Evolutionary conservation across 768 basidiomycete genomes (phyloP), one percentile per base, ranked within the genome.

Genomic region (Suillus plorans): DNA sequence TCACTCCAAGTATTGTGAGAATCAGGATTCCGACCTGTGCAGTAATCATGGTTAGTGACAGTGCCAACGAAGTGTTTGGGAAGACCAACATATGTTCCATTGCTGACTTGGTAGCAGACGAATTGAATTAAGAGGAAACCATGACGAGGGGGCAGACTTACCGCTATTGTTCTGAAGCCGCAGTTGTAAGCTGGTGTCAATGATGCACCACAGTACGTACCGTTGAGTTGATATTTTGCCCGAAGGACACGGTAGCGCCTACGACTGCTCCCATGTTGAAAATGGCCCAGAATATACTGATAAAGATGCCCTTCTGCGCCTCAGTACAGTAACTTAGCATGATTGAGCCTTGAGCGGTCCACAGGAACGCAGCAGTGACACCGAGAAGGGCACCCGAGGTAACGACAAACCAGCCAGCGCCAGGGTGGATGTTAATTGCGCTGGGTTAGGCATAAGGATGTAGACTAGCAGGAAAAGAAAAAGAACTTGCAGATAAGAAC

Each of bases 281-380:
- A 66, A 92, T 89, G 39, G 82, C 77, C 92, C 91, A 93, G 77
- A 92, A 92, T 45, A 90, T 85, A 49, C 84, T 86, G 63, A 93
- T 91, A 76, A 83, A 92, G 34, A 76, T 78, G 20, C 90, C 90
- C 76, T 92, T 92, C 74, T 92, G 85, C 34, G 75, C 73, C 73
- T 93, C 91, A 7, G 89, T 90, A 0, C 91, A 89, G 75, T 93
- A 93, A 4, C 89, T 85, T 71, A 94, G 74, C 86, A 92, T 92
- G 55, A 93, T 76, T 18, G 87, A 85, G 13, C 90, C 91, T 69
- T 92, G 91, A 1, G 90, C 89, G 0, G 90, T 87, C 91, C 91
- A 92, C 7, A 92, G 78, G 50, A 93, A 76, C 7, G 81, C 83
- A 4, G 83, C 91, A 65, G 86, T 89, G 57, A 92, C 70, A 8